Percentiles rank a stretch among this genome's conserved stretches.
Conservation (phyloP, 306 rosid genomes). For the Dalbergia oliveri region DNA sequence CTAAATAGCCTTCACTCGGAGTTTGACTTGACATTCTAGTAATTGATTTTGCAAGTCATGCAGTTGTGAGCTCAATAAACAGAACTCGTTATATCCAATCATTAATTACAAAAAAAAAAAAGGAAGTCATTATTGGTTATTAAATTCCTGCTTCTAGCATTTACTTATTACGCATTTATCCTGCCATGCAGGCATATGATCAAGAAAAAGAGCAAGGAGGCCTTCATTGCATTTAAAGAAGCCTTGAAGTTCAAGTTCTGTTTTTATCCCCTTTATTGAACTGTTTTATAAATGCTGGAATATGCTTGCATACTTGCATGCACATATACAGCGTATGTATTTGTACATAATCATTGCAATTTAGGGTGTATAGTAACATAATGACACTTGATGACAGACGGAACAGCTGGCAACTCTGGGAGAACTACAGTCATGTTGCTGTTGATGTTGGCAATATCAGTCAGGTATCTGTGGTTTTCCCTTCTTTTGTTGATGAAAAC, state of each 20-base stretch:
- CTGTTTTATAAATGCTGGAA: neutral
- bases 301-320: conserved; percentile 17
- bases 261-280: conserved; percentile 44
- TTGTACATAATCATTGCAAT: conserved; percentile 31
- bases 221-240: conserved; percentile 92
- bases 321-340: neutral
- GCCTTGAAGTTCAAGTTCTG: conserved; percentile 89
- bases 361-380: conserved; percentile 48
- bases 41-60: conserved; percentile 23
- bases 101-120: neutral
- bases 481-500: conserved; percentile 30
- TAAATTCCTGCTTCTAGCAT: conserved; percentile 37
- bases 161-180: conserved; percentile 43
- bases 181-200: conserved; percentile 84
- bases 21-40: conserved; percentile 36
- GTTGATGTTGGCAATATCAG: conserved; percentile 77
- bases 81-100: conserved; percentile 18
- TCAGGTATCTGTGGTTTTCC: conserved; percentile 61
- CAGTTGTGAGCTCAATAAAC: neutral
- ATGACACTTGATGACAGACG: conserved; percentile 71
- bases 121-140: conserved; percentile 16
- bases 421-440: conserved; percentile 89
- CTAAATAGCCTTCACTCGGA: conserved; percentile 4
- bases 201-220: conserved; percentile 86
- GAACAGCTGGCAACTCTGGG: conserved; percentile 96